Percentiles rank a stretch among this genome's conserved stretches.
These are phyloP conservation scores for Linum tenue DNA, from an alignment of 345 rosid species.

Conservation along the genomic window DNA sequence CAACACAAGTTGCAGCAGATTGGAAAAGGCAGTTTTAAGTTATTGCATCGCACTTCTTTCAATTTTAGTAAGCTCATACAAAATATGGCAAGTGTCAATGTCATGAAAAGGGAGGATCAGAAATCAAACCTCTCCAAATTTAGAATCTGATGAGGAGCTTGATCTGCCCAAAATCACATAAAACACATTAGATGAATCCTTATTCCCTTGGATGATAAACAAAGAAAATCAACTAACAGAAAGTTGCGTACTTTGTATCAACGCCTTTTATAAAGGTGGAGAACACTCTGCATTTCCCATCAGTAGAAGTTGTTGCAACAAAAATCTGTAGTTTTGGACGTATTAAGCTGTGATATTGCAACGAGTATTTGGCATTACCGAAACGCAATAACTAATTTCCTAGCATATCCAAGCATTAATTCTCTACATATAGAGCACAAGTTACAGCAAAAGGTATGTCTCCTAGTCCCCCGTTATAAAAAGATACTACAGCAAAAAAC, in stretches of 20 bases:
- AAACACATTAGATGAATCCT: slow-evolving; percentile 17
- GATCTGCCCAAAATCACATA: slow-evolving; percentile 31
- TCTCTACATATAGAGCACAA: too few species aligned
- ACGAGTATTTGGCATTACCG: neutral
- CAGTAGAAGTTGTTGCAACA: slow-evolving; percentile 92
- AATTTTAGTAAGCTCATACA: neutral
- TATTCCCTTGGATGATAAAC: slow-evolving; percentile 3
- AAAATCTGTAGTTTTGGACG: slow-evolving; percentile 41
- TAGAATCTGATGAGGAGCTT: slow-evolving; percentile 58
- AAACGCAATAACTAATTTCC: too few species aligned
- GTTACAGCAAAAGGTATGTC: too few species aligned
- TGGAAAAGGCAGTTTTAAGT: too few species aligned
- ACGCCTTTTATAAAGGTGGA: slow-evolving; percentile 98
- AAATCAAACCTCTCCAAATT: slow-evolving; percentile 87
- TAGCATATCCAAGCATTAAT: too few species aligned
- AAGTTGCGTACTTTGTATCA: slow-evolving; percentile 55
- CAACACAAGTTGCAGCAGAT: too few species aligned
- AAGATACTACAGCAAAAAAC: too few species aligned
- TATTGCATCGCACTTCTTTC: too few species aligned
- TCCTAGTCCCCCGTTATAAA: too few species aligned
- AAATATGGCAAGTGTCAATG: too few species aligned
- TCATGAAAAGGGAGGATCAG: slow-evolving; percentile 6
- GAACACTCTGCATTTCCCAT: slow-evolving; percentile 95
- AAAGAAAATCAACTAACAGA: neutral
- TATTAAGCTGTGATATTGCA: neutral